Evolutionary conservation across 129 eudicot genomes (phyloP), one percentile per base, ranked within the genome.

Genomic region (Tagetes erecta): DNA sequence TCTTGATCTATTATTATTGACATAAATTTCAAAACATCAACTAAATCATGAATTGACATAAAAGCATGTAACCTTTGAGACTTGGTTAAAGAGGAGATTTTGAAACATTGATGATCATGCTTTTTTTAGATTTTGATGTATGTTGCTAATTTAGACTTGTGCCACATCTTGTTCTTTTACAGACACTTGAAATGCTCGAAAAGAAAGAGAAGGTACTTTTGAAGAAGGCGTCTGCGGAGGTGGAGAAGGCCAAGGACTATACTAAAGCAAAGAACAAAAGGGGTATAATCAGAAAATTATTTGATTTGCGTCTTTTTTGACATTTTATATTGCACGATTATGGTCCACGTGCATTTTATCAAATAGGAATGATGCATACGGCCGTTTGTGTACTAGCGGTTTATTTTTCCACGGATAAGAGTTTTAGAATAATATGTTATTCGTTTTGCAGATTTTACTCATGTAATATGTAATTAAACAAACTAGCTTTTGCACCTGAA

Each of bases 151-250:
- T 68, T 59, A 42, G 53, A 59, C 53, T 36, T 37, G 35, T 47
- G 37, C 14, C 63, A 7, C 62, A 44, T 46, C 41, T 70, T 70
- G 76, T 78, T 81, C 52, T 34, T 50, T 14, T 50, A 64, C 84
- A 87, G 91, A 78, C 91, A 31, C 91, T 87, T 75, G 88, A 87
- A 79, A 82, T 87, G 91, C 76, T 87, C 34, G 91, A 87, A 86
- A 87, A 87, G 77, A 87, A 87, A 64, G 91, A 87, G 70, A 80
- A 76, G 63, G 86, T 87, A 60, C 84, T 87, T 51, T 6, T 77
- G 57, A 87, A 84, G 85, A 87, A 87, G 84, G 91, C 86, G 62
- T 67, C 86, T 75, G 84, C 80, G 27, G 91, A 87, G 81, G 82
- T 84, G 42, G 88, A 87, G 58, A 87, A 79, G 84, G 91, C 91